Conservation (phyloP, 345 rosid species). For the Ceriops zippeliana region DNA sequence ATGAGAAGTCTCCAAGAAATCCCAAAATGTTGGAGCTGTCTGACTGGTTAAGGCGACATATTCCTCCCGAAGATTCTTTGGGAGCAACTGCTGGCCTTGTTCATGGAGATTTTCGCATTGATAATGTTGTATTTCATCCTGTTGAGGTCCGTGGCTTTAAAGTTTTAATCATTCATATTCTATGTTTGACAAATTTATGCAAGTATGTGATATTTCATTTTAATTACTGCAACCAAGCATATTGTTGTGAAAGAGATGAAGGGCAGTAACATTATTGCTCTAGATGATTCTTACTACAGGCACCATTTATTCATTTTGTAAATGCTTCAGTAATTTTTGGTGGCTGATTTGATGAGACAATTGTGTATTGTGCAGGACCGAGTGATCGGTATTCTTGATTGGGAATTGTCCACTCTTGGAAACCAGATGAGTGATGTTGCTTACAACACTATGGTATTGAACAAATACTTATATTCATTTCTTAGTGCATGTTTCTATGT, state of each 20-base stretch:
- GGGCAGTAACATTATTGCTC: slow-evolving; percentile 1
- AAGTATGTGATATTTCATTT: not conserved
- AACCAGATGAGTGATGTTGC: slow-evolving; percentile 98
- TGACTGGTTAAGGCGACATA: slow-evolving; percentile 59
- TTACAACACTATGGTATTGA: slow-evolving; percentile 69
- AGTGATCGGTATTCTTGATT: slow-evolving; percentile 88
- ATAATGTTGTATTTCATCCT: slow-evolving; percentile 90
- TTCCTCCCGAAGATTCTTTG: slow-evolving; percentile 74
- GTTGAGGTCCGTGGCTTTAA: slow-evolving; percentile 49
- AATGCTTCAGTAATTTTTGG: not conserved
- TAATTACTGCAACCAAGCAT: not conserved
- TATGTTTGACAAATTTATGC: not conserved
- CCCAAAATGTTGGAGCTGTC: slow-evolving; percentile 75
- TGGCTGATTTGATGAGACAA: not conserved
- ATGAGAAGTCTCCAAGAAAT: slow-evolving; percentile 67
- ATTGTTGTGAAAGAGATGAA: not conserved
- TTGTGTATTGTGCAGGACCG: slow-evolving; percentile 60
- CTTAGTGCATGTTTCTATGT: slow-evolving; percentile 2
- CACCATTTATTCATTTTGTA: too few relatives aligned
- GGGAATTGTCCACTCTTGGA: slow-evolving; percentile 96
- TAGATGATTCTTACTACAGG: not conserved
- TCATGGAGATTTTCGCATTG: slow-evolving; percentile 95
- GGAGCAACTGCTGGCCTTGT: slow-evolving; percentile 72
- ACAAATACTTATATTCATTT: slow-evolving; percentile 13
- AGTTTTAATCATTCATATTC: slow-evolving; percentile 5